phyloP scores from a whole-genome alignment of 106 monocot species.

The Acorus calamus region DNA sequence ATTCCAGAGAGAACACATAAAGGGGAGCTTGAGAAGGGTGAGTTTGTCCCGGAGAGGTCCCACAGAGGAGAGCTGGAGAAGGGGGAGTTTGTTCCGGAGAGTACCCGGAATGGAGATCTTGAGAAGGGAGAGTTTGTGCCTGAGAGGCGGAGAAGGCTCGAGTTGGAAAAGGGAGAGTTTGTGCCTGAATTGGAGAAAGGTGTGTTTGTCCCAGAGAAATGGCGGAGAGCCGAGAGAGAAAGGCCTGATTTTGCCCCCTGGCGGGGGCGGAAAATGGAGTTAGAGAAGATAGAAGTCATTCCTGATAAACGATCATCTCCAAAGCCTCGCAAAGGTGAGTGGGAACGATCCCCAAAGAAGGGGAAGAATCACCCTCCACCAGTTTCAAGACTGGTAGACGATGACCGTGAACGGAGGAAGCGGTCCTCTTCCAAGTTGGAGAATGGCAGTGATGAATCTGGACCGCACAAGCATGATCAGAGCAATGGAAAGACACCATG shows the following conservation, averaged over 20 bases:
- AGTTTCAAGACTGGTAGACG: too few relatives aligned
- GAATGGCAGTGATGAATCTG: conserved; percentile 19
- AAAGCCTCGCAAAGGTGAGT: conserved; percentile 19
- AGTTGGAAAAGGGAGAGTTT: conserved; percentile 42
- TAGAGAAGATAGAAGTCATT: background rate
- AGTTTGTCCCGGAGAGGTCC: background rate
- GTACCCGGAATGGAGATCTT: conserved; percentile 19
- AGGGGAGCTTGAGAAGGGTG: conserved; percentile 12
- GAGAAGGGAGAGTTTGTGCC: conserved; percentile 37
- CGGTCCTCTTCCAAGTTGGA: conserved; percentile 20
- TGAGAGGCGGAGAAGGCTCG: conserved; percentile 24
- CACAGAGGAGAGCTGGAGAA: conserved; percentile 19
- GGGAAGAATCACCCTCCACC: conserved; percentile 14
- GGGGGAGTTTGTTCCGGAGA: too few relatives aligned
- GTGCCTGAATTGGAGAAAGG: conserved; percentile 30
- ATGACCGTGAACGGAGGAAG: conserved; percentile 29
- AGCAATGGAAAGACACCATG: conserved; percentile 43
- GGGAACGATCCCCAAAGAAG: conserved; percentile 17
- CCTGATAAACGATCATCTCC: background rate
- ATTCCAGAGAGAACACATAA: conserved; percentile 11
- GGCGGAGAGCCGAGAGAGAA: conserved; percentile 18
- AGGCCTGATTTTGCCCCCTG: conserved; percentile 15
- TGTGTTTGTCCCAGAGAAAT: conserved; percentile 13
- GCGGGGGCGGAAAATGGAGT: conserved; percentile 1
- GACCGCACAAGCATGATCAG: conserved; percentile 35